Conservation (phyloP, 257 asterid species). For the Salvia rosmarinus region DNA sequence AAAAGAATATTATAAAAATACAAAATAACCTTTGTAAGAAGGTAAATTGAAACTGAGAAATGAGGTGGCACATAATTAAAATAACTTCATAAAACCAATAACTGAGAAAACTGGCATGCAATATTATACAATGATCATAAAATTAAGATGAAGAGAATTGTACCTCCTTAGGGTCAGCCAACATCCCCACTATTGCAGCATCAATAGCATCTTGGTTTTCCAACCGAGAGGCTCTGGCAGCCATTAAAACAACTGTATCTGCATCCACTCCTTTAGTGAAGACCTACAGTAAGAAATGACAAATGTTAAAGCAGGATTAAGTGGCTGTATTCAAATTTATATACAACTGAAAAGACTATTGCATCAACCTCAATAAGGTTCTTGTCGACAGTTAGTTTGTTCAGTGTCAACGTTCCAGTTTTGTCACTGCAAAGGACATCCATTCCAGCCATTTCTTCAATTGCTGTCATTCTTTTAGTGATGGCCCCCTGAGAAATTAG, state of each 20-base stretch:
- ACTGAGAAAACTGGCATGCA: background rate
- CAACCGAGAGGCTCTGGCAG: slow-evolving; percentile 85
- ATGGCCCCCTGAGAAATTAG: slow-evolving; percentile 64
- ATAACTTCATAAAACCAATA: background rate
- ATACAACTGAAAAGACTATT: slow-evolving; percentile 1
- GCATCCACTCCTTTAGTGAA: slow-evolving; percentile 69
- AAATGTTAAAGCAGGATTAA: slow-evolving; percentile 18
- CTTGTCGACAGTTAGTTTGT: slow-evolving; percentile 74
- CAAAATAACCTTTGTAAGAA: slow-evolving; percentile 25
- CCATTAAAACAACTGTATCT: slow-evolving; percentile 79
- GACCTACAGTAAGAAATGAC: slow-evolving; percentile 39
- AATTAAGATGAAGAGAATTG: background rate
- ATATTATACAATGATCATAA: background rate
- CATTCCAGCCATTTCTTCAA: slow-evolving; percentile 95
- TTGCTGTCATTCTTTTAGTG: slow-evolving; percentile 93
- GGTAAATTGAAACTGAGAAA: slow-evolving; percentile 17
- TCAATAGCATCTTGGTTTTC: slow-evolving; percentile 94
- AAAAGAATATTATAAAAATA: slow-evolving; percentile 3
- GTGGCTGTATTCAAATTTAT: background rate
- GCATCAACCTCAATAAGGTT: slow-evolving; percentile 62
- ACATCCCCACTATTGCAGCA: slow-evolving; percentile 77
- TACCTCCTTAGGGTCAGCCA: slow-evolving; percentile 84
- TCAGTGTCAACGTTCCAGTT: slow-evolving; percentile 83
- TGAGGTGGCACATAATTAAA: background rate
- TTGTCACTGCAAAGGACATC: slow-evolving; percentile 93